phyloP scores from a whole-genome alignment of 2,329 filamentous ascomycete genomes.

The Aspergillus sojae region DNA sequence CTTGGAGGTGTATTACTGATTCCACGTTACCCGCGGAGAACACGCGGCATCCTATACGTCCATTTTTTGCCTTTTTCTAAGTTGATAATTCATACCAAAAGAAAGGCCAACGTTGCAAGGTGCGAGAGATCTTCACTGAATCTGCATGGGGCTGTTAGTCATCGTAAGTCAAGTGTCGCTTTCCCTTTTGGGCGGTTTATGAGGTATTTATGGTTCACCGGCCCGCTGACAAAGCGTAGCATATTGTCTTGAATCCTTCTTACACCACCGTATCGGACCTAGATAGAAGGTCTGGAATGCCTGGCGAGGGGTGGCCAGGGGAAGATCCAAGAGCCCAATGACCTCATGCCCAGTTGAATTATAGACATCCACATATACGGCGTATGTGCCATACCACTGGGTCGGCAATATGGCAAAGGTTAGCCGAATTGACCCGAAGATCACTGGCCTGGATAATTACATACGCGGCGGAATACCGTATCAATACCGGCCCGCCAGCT shows the following conservation, averaged over 20 bases:
- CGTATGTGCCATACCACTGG: background rate
- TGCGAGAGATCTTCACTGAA: background rate
- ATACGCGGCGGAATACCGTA: conserved; percentile 24
- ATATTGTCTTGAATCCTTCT: background rate
- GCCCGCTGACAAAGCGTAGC: conserved; percentile 1
- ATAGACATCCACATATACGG: background rate
- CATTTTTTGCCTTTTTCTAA: background rate
- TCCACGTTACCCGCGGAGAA: conserved; percentile 3
- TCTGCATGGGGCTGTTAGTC: background rate
- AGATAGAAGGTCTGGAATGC: background rate
- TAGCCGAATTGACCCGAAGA: conserved; percentile 22
- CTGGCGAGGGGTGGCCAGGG: background rate
- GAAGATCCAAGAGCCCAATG: background rate
- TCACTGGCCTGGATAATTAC: conserved; percentile 22
- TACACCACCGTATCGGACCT: background rate
- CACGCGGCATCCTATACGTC: background rate
- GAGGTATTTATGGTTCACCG: conserved; percentile 5
- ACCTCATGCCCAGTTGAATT: background rate
- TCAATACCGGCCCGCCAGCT: conserved; percentile 26
- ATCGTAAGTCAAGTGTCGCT: background rate
- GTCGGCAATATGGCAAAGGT: conserved; percentile 15
- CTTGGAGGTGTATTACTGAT: background rate
- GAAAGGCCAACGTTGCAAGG: background rate
- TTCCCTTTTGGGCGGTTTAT: background rate
- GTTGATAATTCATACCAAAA: background rate